phyloP scores from a whole-genome alignment of 495 filamentous ascomycete species.

The Aspergillus heteromorphus region DNA sequence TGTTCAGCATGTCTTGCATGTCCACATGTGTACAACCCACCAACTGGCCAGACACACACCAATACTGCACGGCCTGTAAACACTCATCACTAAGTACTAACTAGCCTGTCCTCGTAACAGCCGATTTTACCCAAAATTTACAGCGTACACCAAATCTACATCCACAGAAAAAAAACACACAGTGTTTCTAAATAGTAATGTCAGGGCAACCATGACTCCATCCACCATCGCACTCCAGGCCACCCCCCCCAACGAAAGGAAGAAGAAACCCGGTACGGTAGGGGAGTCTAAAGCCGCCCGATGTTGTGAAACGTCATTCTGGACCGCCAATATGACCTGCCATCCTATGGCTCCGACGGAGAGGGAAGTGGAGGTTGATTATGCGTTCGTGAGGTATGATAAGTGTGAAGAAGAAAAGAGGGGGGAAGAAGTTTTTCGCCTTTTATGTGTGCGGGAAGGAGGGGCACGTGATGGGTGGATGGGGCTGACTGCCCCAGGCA shows the following conservation, averaged over 20 bases:
- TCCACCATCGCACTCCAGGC: slow-evolving; percentile 33
- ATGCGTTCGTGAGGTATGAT: slow-evolving; percentile 44
- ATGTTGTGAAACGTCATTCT: slow-evolving; percentile 27
- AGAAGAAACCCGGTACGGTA: slow-evolving; percentile 25
- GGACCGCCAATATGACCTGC: slow-evolving; percentile 53
- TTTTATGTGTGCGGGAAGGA: no score
- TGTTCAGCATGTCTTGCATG: no score
- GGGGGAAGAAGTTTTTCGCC: not conserved
- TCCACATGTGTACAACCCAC: no score
- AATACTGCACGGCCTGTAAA: no score
- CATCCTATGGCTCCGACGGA: slow-evolving; percentile 33
- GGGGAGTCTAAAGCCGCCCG: slow-evolving; percentile 28
- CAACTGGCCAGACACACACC: no score
- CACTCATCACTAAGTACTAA: no score
- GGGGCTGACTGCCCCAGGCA: no score
- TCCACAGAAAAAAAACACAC: not conserved
- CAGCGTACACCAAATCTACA: not conserved
- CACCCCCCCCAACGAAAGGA: no score
- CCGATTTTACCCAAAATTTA: no score
- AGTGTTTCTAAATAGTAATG: slow-evolving; percentile 17
- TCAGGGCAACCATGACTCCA: slow-evolving; percentile 39
- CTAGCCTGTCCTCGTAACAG: no score
- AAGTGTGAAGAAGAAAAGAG: slow-evolving; percentile 39
- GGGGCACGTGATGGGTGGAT: no score
- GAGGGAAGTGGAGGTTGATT: slow-evolving; percentile 47